Evolutionary conservation across 2,329 filamentous ascomycete genomes (phyloP), one percentile per base, ranked within the genome.

Genomic region (Teratosphaeria destructans): DNA sequence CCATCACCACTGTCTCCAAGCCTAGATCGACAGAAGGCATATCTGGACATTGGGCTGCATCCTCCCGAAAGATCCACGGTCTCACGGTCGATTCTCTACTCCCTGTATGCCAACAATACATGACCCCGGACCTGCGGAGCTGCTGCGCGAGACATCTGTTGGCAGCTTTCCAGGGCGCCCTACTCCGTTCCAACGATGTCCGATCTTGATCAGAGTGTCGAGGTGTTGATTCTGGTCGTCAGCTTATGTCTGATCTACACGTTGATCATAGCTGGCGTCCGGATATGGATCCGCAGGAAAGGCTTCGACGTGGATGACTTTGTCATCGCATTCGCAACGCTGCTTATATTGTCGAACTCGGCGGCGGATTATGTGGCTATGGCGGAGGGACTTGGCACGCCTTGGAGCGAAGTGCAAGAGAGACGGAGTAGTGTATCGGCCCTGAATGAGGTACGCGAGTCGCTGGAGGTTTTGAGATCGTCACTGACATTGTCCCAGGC

Each of bases 191-290:
- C 27, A 57, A 63, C 55, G 27, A 67, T 68, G 66, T 64, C 66
- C 52, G 61, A 58, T 34, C 63, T 63, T 39, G 58, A 67, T 52
- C 68, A 67, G 27, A 67, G 66, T 59, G 58, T 64, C 56, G 65
- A 69, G 37, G 63, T 64, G 3, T 57, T 68, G 60, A 67, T 62
- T 43, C 68, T 71, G 52, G 65, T 68, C 23, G 63, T 70, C 60
- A 70, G 66, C 57, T 64, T 72, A n/a, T 70, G 68, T 58, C 64
- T 72, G 34, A 64, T 65, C 43, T 71, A 71, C 55, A 70, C 66
- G 29, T 58, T 69, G 11, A 68, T 64, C 63, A 65, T 71, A 47
- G 68, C 65, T 27, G 57, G 66, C 7, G 59, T 70, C 26, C 64
- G 70, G 3, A 57, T 65, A 53, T 70, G 67, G 66, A 69, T 72